Evolutionary conservation across 345 rosid genomes (phyloP).

Genomic region (Toxicodendron radicans): DNA sequence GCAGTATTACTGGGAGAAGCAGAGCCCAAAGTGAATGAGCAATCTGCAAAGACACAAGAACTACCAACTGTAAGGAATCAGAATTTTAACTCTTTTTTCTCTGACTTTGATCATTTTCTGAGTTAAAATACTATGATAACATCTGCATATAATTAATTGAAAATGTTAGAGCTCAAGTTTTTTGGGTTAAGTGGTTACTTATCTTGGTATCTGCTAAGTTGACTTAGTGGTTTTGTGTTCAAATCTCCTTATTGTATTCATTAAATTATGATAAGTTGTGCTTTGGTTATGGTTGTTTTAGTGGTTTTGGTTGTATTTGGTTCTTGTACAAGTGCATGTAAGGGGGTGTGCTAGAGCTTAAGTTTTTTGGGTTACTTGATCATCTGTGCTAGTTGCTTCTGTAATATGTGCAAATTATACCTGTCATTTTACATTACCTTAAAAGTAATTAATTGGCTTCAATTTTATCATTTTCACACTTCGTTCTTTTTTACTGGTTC

Average conservation of each 20-base stretch:
- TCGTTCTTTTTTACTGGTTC: not conserved
- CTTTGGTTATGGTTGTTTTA: too few species aligned
- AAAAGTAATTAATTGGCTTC: not conserved
- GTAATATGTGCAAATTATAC: not conserved
- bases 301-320: too few species aligned
- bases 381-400: not conserved
- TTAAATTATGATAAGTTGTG: too few species aligned
- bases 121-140: not conserved
- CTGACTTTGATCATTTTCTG: not conserved
- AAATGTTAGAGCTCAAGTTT: not conserved
- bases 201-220: too few species aligned
- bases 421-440: not conserved
- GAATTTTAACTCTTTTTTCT: slow-evolving; percentile 1
- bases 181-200: too few species aligned
- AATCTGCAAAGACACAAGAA: slow-evolving; percentile 66
- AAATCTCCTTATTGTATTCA: too few species aligned
- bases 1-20: slow-evolving; percentile 94
- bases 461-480: not conserved
- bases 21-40: slow-evolving; percentile 76
- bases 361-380: too few species aligned
- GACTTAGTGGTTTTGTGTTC: too few species aligned
- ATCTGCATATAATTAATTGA: not conserved
- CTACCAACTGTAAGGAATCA: slow-evolving; percentile 58
- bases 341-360: too few species aligned
- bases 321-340: too few species aligned